Evolutionary conservation across 2,329 filamentous ascomycete species (phyloP).

Genomic region (Corinectria fuckeliana): DNA sequence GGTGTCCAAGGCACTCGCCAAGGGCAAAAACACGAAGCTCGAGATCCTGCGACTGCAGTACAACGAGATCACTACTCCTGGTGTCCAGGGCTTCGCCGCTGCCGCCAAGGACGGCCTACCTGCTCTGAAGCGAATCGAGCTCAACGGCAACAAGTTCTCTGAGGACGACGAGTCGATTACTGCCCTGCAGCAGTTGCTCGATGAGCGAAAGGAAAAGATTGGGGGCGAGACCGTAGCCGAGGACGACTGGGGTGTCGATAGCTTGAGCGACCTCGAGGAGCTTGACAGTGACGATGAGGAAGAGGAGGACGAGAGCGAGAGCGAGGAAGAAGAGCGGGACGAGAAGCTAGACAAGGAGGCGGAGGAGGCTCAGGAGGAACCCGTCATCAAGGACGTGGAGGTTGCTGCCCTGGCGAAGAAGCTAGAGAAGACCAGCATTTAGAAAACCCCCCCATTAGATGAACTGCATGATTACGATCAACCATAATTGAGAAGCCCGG

Average conservation of each 20-base stretch:
- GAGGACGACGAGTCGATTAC: constrained; percentile 81
- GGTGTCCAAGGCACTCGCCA: constrained; percentile 74
- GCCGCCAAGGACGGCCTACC: constrained; percentile 75
- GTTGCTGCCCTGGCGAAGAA: constrained; percentile 82
- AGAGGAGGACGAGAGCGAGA: constrained; percentile 71
- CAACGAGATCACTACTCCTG: constrained; percentile 87
- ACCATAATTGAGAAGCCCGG: constrained; percentile 29
- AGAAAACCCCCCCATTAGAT: constrained; percentile 35
- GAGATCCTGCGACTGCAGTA: constrained; percentile 86
- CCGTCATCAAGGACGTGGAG: constrained; percentile 75
- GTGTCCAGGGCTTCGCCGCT: constrained; percentile 72
- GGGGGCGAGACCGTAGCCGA: constrained; percentile 73
- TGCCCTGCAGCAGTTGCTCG: constrained; percentile 73
- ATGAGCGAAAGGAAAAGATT: constrained; percentile 77
- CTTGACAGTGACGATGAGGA: constrained; percentile 73
- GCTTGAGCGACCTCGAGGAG: constrained; percentile 84
- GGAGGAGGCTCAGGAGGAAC: constrained; percentile 75
- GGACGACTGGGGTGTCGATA: constrained; percentile 84
- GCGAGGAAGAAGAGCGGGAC: constrained; percentile 66
- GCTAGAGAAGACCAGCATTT: constrained; percentile 73
- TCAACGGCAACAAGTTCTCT: constrained; percentile 94
- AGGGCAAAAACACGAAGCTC: constrained; percentile 79
- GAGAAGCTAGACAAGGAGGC: constrained; percentile 75
- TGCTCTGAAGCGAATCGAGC: constrained; percentile 81
- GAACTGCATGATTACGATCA: constrained; percentile 36